Base-by-base conservation (phyloP, 108 stramenopile species). In the Hondaea fermentalgiana region DNA sequence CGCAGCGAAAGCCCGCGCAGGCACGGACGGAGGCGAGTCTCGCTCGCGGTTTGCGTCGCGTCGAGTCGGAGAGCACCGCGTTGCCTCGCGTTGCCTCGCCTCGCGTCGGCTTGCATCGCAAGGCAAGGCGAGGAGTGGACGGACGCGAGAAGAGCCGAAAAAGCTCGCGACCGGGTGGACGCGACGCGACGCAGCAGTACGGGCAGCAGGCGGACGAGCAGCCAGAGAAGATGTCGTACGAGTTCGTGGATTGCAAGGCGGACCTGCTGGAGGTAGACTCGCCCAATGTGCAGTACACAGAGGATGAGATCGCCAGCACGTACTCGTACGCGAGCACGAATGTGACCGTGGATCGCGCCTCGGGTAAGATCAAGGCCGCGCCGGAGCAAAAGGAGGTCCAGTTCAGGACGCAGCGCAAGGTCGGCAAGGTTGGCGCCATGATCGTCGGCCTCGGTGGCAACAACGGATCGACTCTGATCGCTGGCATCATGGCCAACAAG, bases 401-500 rank as follows among this genome's bases (percentile, higher is more conserved):
- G 64, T 97, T 99, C 93, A 93, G 91, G 89, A 99, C 98, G 0
- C 94, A 97, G 88, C 92, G 92, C 51, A 96, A 93, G 44, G 97
- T 98, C 28, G 95, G 95, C 69, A 97, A 97, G 95, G 60, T 95
- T 14, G 98, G 98, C 58, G 95, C 98, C 88, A 98, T 99, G 98
- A 92, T 99, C 89, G 94, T 98, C 87, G 98, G 98, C 58, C 92
- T 97, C 43, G 98, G 98, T 44, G 98, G 98, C 12, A 99, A 99
- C 95, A 99, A 99, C 93, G 98, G 98, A 58, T 94, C 92, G 57
- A 93, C 94, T 10, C 64, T 93, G 88, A 91, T 87, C 5, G 91
- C 87, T 4, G 35, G 97, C 16, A 96, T 96, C 89, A 88, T 99
- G 44, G 98, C 98, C 89, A 98, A 99, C 92, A 96, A 96, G 92